Base-by-base conservation (phyloP, 495 filamentous ascomycete species). In the Aeminium ludgeri region DNA sequence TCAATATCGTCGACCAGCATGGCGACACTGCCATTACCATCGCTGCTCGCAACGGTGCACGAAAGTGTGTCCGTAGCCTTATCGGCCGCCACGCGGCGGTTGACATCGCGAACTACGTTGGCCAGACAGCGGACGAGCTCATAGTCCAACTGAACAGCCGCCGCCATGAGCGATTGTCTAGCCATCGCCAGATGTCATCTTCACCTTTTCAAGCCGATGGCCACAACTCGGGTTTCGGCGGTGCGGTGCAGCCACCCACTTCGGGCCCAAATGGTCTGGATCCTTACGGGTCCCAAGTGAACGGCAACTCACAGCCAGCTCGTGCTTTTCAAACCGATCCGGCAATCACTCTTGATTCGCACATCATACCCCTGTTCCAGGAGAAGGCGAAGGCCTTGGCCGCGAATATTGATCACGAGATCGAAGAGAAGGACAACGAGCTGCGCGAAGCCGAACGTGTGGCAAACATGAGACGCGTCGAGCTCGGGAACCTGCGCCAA, bases 21-120 rank as follows among this genome's bases (percentile, higher is more conserved):
- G 87, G 86, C 19, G 86, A 96, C 53, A 94, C 89, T 0, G 84
- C 91, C 0, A 67, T 86, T 40, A 80, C 89, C 40, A 76, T 96
- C 20, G 86, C 84, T 6, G 83, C 86, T 15, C 77, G 81, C 43
- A 72, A 79, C 35, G 77, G 70, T 50, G 84, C 74, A 30, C 70
- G 68, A 44, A 93, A 75, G 61, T 82, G 76, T 46, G 73, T 86
- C 8, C 63, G 81, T 29, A 69, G 73, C 5, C 66, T 87, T 10
- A 67, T 84, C 19, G 78, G 76, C 23, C 70, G 78, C 20, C 72
- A 74, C n/a, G 81, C 77, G 6, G 62, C 74, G 10, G 77, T 80
- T 2, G 77, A 94, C 48, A 76, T 95, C 19, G 66, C 71, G 10
- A 96, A 97, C 55, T 61, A 72, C 40, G 68, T 78, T 34, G 80